Conservation (phyloP, 495 filamentous ascomycete species). For the Daldinia grandis region DNA sequence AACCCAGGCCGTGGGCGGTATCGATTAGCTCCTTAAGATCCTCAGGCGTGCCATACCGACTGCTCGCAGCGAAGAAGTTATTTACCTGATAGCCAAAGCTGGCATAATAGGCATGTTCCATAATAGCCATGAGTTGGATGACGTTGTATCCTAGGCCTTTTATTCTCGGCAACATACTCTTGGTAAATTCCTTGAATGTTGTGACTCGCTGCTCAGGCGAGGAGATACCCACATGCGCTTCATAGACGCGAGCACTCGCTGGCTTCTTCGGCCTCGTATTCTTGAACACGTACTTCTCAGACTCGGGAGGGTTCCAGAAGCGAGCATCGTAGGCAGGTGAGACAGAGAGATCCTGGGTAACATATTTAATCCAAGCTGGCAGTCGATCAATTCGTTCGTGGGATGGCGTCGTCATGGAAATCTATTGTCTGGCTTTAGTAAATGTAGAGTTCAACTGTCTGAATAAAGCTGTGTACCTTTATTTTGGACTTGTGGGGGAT, state of each 20-base stretch:
- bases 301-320: slow-evolving; percentile 92
- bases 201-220: slow-evolving; percentile 87
- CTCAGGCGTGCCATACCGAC: slow-evolving; percentile 91
- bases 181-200: slow-evolving; percentile 97
- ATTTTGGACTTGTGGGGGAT: slow-evolving; percentile 95
- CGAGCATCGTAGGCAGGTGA: slow-evolving; percentile 92
- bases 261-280: slow-evolving; percentile 85
- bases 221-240: slow-evolving; percentile 97
- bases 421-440: slow-evolving; percentile 59
- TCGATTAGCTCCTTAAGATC: slow-evolving; percentile 97
- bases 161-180: slow-evolving; percentile 89
- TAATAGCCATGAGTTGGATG: slow-evolving; percentile 98
- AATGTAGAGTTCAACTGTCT: slow-evolving; percentile 3
- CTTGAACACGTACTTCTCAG: slow-evolving; percentile 81
- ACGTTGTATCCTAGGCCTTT: slow-evolving; percentile 93
- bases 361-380: slow-evolving; percentile 96
- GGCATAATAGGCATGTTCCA: slow-evolving; percentile 99
- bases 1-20: slow-evolving; percentile 88
- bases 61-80: slow-evolving; percentile 97
- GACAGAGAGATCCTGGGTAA: slow-evolving; percentile 88
- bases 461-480: slow-evolving; percentile 67
- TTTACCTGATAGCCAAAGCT: slow-evolving; percentile 99
- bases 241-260: slow-evolving; percentile 86
- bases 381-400: slow-evolving; percentile 86
- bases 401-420: slow-evolving; percentile 81